Percentiles rank a stretch among this genome's conserved stretches.
These are phyloP conservation scores for Linum trigynum DNA, from an alignment of 345 rosid species.

Conservation along the genomic window DNA sequence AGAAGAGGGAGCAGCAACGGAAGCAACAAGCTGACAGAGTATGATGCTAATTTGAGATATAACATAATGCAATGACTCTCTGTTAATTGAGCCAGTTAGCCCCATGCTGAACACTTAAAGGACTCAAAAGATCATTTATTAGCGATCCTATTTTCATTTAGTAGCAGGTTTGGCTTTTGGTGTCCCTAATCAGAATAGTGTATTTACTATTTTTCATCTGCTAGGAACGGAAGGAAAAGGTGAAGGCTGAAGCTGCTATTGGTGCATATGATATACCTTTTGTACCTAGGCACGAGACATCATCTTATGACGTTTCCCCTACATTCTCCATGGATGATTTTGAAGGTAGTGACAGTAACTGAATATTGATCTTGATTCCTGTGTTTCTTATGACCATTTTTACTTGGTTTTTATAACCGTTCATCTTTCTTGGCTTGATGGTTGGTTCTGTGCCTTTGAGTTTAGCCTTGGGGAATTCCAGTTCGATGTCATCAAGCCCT, in stretches of 20 bases:
- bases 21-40: constrained; percentile 76
- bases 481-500: constrained; percentile 51
- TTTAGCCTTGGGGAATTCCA: constrained; percentile 61
- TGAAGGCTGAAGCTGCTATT: constrained; percentile 64
- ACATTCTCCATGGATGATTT: constrained; percentile 76
- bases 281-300: constrained; percentile 32
- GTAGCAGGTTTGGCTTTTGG: neutral
- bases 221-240: constrained; percentile 67
- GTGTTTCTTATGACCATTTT: neutral
- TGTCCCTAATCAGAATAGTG: constrained; percentile 11
- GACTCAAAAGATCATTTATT: too few species aligned
- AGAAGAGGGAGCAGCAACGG: constrained; percentile 76
- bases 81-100: neutral
- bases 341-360: constrained; percentile 43
- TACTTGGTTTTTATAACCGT: neutral
- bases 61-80: neutral
- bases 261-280: constrained; percentile 38
- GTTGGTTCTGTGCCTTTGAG: neutral
- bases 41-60: neutral
- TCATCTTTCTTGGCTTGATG: neutral
- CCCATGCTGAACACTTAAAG: neutral
- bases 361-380: neutral
- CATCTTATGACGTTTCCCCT: constrained; percentile 30
- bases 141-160: too few species aligned
- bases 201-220: constrained; percentile 8